phyloP scores from a whole-genome alignment of 495 filamentous ascomycete species.

The Tuber calosporum region DNA sequence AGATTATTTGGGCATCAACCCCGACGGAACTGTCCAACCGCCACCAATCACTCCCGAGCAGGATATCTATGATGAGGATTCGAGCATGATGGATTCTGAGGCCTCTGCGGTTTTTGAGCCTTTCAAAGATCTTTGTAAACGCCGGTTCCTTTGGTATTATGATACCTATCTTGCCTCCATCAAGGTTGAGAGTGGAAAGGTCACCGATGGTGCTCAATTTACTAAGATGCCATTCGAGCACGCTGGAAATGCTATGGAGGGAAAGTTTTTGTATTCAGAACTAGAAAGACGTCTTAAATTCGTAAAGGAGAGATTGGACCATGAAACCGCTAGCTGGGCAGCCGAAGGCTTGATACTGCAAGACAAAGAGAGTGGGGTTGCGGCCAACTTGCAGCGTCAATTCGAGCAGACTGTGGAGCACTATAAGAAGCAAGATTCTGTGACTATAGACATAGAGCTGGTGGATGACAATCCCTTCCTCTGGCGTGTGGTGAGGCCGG shows the following conservation, averaged over 20 bases:
- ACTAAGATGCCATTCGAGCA: slow-evolving; percentile 78
- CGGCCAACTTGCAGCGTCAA: slow-evolving; percentile 73
- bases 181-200: slow-evolving; percentile 54
- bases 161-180: slow-evolving; percentile 72
- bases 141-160: slow-evolving; percentile 92
- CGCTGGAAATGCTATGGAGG: slow-evolving; percentile 72
- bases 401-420: slow-evolving; percentile 73
- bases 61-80: slow-evolving; percentile 49
- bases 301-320: slow-evolving; percentile 61
- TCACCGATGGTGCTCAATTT: slow-evolving; percentile 58
- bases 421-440: slow-evolving; percentile 59
- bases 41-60: slow-evolving; percentile 45
- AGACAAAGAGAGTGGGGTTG: slow-evolving; percentile 62
- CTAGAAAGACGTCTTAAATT: slow-evolving; percentile 60
- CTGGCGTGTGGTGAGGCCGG: slow-evolving; percentile 50
- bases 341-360: slow-evolving; percentile 57
- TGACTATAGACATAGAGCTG: slow-evolving; percentile 66
- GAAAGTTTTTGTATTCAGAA: slow-evolving; percentile 73
- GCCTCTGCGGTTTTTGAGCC: slow-evolving; percentile 57
- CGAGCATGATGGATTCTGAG: slow-evolving; percentile 52
- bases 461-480: slow-evolving; percentile 65
- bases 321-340: slow-evolving; percentile 67
- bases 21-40: slow-evolving; percentile 47
- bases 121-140: slow-evolving; percentile 85
- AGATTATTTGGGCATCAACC: slow-evolving; percentile 60